Evolutionary conservation across 148 eudicot species (phyloP).

Genomic region (Polygonum maritimum): DNA sequence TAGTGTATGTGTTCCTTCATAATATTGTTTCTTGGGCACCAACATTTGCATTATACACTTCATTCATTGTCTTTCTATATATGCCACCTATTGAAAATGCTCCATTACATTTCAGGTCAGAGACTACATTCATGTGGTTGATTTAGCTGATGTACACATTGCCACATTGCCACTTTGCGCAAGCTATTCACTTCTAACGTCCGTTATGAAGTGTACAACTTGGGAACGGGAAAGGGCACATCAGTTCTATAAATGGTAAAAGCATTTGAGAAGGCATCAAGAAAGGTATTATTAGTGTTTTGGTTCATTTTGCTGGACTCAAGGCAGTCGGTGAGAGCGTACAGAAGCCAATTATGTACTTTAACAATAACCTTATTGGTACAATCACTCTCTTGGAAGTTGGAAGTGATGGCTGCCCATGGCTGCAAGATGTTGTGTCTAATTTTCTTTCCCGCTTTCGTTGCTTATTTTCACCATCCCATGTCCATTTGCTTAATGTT

Average conservation of each 20-base stretch:
- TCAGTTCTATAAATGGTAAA: conserved; percentile 1
- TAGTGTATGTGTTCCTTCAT: conserved; percentile 44
- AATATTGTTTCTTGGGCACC: not conserved
- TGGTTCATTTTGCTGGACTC: not conserved
- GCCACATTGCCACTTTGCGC: conserved; percentile 77
- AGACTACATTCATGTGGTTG: conserved; percentile 95
- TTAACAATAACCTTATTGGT: no score
- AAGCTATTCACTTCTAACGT: conserved; percentile 57
- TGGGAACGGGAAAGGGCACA: conserved; percentile 7
- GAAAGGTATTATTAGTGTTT: not conserved
- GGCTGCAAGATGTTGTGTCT: no score
- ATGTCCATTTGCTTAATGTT: no score
- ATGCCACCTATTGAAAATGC: not conserved
- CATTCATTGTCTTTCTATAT: not conserved
- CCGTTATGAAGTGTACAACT: conserved; percentile 7
- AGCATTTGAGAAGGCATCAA: conserved; percentile 7
- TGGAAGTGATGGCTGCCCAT: no score
- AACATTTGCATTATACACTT: not conserved
- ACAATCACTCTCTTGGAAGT: no score
- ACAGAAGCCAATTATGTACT: no score
- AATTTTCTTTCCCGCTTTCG: no score
- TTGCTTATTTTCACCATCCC: no score
- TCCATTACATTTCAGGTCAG: conserved; percentile 51
- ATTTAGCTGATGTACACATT: conserved; percentile 62
- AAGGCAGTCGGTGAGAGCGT: no score